Percentiles rank a stretch among this genome's conserved stretches.
phyloP scores from a whole-genome alignment of 495 filamentous ascomycete species.

The Penicillium coprophilum region DNA sequence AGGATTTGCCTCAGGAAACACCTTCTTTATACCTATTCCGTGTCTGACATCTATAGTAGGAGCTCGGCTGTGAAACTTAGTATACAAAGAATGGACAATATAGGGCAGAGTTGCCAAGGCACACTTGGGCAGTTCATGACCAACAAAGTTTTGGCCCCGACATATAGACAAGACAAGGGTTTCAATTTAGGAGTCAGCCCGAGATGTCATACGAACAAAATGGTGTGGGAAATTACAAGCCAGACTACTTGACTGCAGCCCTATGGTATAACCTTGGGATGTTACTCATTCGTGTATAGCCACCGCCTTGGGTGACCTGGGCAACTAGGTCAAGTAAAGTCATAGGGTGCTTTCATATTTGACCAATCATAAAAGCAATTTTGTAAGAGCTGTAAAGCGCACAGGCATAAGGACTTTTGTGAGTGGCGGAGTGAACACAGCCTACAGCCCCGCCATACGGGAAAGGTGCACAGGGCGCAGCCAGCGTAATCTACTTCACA shows the following conservation, averaged over 20 bases:
- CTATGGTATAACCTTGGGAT: neutral
- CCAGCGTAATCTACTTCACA: neutral
- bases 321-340: neutral
- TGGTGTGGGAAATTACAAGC: neutral
- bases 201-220: neutral
- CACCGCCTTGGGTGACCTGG: neutral
- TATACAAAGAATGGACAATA: neutral
- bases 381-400: neutral
- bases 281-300: neutral
- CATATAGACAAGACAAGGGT: neutral
- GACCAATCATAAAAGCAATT: neutral
- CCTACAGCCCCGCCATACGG: neutral
- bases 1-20: neutral
- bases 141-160: neutral
- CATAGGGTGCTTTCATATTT: neutral
- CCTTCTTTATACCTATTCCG: conserved; percentile 1
- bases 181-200: neutral
- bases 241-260: neutral
- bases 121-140: conserved; percentile 2
- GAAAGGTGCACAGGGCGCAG: neutral
- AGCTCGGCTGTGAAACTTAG: neutral
- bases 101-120: conserved; percentile 3
- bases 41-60: neutral
- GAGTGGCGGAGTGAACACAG: conserved; percentile 1
- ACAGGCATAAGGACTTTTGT: neutral